A percentile compares a stretch with the other conserved stretches of the same genome.
These are phyloP conservation scores for Podosphaera fusca DNA, from an alignment of 2,329 filamentous ascomycete genomes.

Conservation along the genomic window DNA sequence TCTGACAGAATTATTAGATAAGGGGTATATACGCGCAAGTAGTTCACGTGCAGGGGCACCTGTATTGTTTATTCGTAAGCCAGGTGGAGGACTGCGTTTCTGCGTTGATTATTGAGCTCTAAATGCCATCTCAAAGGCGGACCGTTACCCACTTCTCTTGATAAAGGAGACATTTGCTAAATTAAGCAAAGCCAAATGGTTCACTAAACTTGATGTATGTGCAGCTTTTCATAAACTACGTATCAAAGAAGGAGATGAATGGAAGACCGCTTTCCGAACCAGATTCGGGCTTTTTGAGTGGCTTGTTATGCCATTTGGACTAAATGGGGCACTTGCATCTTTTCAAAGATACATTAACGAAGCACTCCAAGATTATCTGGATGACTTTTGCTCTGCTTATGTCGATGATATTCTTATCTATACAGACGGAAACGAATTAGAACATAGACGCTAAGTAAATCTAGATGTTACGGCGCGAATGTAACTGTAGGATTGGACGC, in stretches of 20 bases:
- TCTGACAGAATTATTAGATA: background rate
- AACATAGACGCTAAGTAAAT: background rate
- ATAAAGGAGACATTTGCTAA: background rate
- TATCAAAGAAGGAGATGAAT: background rate
- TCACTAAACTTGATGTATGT: background rate
- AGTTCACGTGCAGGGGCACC: background rate
- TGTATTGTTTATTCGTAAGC: background rate
- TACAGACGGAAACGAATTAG: background rate
- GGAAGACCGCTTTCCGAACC: background rate
- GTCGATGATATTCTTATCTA: background rate
- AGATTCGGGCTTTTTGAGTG: background rate
- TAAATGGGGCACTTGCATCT: background rate
- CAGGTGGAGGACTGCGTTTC: background rate
- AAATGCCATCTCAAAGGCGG: background rate
- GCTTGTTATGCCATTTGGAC: constrained; percentile 2
- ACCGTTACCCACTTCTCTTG: constrained; percentile 2
- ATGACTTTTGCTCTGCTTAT: background rate
- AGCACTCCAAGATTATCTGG: background rate
- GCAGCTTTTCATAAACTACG: background rate
- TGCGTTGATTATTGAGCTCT: background rate
- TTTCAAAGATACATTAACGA: constrained; percentile 1
- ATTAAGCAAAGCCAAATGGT: background rate
- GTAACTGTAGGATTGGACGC: too few species aligned
- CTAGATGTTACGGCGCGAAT: background rate
- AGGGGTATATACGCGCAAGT: background rate